A percentile compares a stretch with the other conserved stretches of the same genome.
These are phyloP conservation scores for Aspergillus unguis DNA, from an alignment of 2,329 filamentous ascomycete genomes.

Conservation along the genomic window DNA sequence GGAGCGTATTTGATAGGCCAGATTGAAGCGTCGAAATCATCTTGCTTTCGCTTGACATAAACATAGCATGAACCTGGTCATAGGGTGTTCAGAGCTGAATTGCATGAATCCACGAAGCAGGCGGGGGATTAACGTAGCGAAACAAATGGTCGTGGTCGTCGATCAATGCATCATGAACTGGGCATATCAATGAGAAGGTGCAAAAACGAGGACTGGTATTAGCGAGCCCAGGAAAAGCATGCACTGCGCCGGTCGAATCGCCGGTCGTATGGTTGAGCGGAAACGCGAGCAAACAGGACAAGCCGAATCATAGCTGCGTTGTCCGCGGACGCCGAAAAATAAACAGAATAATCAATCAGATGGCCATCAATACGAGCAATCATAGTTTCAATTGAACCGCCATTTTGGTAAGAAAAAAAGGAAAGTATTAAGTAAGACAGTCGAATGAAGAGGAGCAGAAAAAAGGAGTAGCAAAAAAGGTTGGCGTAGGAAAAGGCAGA, in stretches of 20 bases:
- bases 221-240: conserved; percentile 10
- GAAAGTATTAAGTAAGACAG: conserved; percentile 3
- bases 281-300: conserved; percentile 7
- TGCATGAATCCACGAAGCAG: neutral
- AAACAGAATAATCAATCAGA: conserved; percentile 9
- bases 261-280: neutral
- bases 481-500: conserved; percentile 1
- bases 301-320: conserved; percentile 16
- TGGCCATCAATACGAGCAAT: conserved; percentile 13
- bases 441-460: neutral
- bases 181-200: conserved; percentile 8
- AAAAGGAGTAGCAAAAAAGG: neutral
- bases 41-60: conserved; percentile 10
- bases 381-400: conserved; percentile 12
- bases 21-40: conserved; percentile 10
- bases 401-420: conserved; percentile 1
- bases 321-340: conserved; percentile 6
- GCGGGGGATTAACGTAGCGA: conserved; percentile 1
- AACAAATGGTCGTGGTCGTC: conserved; percentile 14
- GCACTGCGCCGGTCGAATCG: neutral
- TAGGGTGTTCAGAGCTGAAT: neutral
- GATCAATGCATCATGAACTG: conserved; percentile 16
- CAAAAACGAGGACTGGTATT: conserved; percentile 9
- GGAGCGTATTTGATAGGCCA: neutral
- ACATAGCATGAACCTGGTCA: neutral